Evolutionary conservation across 805 yeast genomes (phyloP), one percentile per base, ranked within the genome.

Genomic region (Lachancea lanzarotensis): DNA sequence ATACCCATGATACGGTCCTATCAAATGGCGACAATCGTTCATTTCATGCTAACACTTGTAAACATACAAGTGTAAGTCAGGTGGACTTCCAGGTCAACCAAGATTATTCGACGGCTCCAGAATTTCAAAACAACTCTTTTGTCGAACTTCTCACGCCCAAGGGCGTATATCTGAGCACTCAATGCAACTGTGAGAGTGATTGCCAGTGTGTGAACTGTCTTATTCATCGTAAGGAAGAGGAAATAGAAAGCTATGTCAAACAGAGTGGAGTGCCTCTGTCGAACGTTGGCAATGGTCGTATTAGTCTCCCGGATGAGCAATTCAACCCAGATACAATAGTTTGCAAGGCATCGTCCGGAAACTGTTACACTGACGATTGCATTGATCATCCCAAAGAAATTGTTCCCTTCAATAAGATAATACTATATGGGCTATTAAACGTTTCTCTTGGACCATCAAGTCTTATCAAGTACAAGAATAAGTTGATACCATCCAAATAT

Each of bases 151-250:
- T 63, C 16, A 62, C 66, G 2, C 67, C 59, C 35, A 55, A 59
- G 39, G 65, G 67, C 15, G 46, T 63, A 2, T 62, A 49, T 32
- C 41, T 64, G 31, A 63, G 66, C 39, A 55, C 67, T 0, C 53
- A 58, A 19, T 64, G 68, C 45, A 56, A 63, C 9, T 64, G 68
- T 50, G 51, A 50, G 41, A 60, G 51, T 25, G 49, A 53, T 22
- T 64, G 68, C 47, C 53, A 40, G 30, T 64, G 68, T 45, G 51
- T 57, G 12, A 63, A 63, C 35, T 64, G 68, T 46, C 40, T 64
- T 16, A 53, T 64, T 7, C 68, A 64, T 44, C 57, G 68, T 46
- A 56, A 60, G 43, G 68, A 64, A 36, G 60, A 54, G 7, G 68
- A 64, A 46, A 34, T 64, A 12, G 55, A 56, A 19, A 31, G 45